Conservation (phyloP, 2,329 filamentous ascomycete species). For the Talaromyces sp. region DNA sequence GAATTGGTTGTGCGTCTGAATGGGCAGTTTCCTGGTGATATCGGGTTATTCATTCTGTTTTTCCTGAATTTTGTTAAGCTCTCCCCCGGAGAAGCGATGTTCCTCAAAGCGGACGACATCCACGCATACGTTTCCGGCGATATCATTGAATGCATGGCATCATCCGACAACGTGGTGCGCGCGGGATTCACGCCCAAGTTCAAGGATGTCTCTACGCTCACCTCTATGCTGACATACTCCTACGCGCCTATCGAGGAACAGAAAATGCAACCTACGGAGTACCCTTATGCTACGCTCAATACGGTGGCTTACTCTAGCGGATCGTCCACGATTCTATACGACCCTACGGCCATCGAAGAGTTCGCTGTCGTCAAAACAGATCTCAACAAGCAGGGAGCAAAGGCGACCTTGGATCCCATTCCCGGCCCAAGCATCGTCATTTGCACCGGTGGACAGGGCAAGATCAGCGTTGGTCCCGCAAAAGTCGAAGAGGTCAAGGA, state of each 20-base stretch:
- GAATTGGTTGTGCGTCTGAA: conserved; percentile 75
- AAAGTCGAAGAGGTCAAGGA: conserved; percentile 71
- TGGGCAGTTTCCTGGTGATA: conserved; percentile 79
- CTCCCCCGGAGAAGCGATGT: conserved; percentile 86
- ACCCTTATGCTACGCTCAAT: conserved; percentile 81
- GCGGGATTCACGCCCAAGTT: conserved; percentile 98
- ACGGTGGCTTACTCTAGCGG: conserved; percentile 73
- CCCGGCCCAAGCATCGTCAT: conserved; percentile 90
- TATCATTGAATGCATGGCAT: conserved; percentile 98
- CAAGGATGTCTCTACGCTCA: conserved; percentile 88
- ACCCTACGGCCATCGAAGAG: conserved; percentile 86
- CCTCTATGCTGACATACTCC: conserved; percentile 88
- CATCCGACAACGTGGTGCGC: conserved; percentile 96
- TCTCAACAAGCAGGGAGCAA: conserved; percentile 66
- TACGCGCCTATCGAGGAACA: conserved; percentile 93
- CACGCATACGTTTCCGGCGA: conserved; percentile 78
- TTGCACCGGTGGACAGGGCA: conserved; percentile 78
- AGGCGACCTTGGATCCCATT: conserved; percentile 82
- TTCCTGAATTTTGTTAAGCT: conserved; percentile 95
- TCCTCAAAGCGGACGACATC: conserved; percentile 93
- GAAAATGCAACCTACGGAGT: conserved; percentile 83
- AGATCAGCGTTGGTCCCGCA: conserved; percentile 71
- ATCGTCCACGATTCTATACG: conserved; percentile 72
- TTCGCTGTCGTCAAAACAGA: conserved; percentile 84
- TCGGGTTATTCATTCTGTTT: conserved; percentile 92